phyloP scores from a whole-genome alignment of 495 filamentous ascomycete genomes.

The Elasticomyces elasticus region DNA sequence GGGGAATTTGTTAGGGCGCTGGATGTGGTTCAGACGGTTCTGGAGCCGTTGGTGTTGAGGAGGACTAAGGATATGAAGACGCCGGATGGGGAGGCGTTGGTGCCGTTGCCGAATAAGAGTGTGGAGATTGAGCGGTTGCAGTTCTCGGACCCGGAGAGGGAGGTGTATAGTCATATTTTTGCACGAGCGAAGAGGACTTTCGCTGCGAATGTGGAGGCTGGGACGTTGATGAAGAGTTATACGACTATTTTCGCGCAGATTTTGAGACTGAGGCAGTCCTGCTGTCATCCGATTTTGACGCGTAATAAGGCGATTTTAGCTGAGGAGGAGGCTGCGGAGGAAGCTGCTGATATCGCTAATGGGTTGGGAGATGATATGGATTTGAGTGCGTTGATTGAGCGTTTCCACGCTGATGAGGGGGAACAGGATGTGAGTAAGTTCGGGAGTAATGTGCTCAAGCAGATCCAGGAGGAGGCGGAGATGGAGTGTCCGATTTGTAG shows the following conservation, averaged over 20 bases:
- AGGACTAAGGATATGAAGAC: slow-evolving; percentile 98
- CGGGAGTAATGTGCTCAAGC: slow-evolving; percentile 72
- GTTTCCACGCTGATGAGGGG: slow-evolving; percentile 54
- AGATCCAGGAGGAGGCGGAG: slow-evolving; percentile 79
- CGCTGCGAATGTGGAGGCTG: slow-evolving; percentile 74
- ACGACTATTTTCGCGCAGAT: slow-evolving; percentile 97
- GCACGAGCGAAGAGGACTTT: slow-evolving; percentile 73
- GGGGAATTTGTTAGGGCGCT: slow-evolving; percentile 87
- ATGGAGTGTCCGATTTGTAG: slow-evolving; percentile 91
- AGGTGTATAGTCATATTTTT: slow-evolving; percentile 85
- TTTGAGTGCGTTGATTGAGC: slow-evolving; percentile 68
- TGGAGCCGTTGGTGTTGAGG: slow-evolving; percentile 90
- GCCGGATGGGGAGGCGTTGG: slow-evolving; percentile 74
- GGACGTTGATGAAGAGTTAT: slow-evolving; percentile 86
- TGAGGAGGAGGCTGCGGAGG: slow-evolving; percentile 78
- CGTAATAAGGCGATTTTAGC: slow-evolving; percentile 73
- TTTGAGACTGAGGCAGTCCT: slow-evolving; percentile 83
- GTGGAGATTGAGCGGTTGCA: slow-evolving; percentile 79
- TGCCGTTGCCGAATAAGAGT: slow-evolving; percentile 70
- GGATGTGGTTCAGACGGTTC: slow-evolving; percentile 92
- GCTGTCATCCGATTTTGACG: slow-evolving; percentile 84
- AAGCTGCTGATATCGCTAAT: slow-evolving; percentile 64
- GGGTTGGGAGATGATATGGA: slow-evolving; percentile 96
- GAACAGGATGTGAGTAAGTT: slow-evolving; percentile 58
- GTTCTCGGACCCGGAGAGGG: slow-evolving; percentile 70